Percentiles rank a stretch among this genome's conserved stretches.
phyloP scores from a whole-genome alignment of 345 rosid species.

The Carallia brachiata region DNA sequence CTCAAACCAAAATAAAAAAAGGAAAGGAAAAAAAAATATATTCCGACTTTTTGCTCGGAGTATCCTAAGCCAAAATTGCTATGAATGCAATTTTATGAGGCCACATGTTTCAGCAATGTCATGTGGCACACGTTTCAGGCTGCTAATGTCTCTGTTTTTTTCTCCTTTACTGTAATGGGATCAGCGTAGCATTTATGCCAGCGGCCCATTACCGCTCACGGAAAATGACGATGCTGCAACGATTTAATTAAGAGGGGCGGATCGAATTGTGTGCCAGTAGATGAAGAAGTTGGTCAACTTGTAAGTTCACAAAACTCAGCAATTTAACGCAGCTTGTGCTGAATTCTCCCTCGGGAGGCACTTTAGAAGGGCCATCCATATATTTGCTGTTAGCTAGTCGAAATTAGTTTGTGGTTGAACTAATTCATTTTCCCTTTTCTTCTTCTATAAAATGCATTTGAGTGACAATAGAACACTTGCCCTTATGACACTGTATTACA shows the following conservation, averaged over 20 bases:
- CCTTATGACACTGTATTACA: too few species aligned
- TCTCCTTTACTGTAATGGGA: background rate
- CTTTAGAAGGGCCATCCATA: background rate
- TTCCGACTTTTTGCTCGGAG: background rate
- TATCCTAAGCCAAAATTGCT: constrained; percentile 20
- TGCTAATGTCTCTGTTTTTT: too few species aligned
- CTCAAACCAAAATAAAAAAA: background rate
- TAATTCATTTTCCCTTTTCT: too few species aligned
- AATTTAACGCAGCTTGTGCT: background rate
- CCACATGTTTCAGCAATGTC: background rate
- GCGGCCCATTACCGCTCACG: background rate
- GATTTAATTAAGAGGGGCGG: background rate
- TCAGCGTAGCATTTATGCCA: background rate
- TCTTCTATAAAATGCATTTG: too few species aligned
- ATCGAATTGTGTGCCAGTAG: constrained; percentile 32
- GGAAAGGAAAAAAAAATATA: background rate
- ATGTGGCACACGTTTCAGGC: background rate
- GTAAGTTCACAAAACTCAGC: background rate
- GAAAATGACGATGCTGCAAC: constrained; percentile 13
- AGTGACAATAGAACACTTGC: too few species aligned
- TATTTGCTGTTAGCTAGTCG: background rate
- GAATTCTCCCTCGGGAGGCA: background rate
- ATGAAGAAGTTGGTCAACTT: background rate
- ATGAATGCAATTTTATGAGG: background rate
- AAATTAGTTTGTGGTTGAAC: too few species aligned